Conservation (phyloP, 495 filamentous ascomycete species). For the Astrothelium macrocarpum region DNA sequence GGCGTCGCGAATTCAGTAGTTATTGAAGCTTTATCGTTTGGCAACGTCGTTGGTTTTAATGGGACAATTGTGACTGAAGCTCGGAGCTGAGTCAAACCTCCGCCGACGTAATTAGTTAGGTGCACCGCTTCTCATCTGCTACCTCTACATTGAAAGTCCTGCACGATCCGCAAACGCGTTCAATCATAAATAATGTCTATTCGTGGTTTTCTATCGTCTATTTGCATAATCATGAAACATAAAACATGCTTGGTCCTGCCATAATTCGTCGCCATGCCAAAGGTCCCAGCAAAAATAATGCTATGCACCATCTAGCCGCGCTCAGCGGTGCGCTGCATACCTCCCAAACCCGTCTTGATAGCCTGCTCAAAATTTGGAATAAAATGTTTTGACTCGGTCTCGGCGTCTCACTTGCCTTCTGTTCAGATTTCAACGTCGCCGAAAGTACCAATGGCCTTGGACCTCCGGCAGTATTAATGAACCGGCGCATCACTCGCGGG, state of each 20-base stretch:
- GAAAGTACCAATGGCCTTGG: slow-evolving; percentile 20
- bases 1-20: background rate
- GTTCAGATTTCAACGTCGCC: slow-evolving; percentile 11
- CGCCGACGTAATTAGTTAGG: background rate
- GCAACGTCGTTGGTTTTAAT: background rate
- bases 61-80: background rate
- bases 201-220: background rate
- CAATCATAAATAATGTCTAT: too few relatives aligned
- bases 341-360: background rate
- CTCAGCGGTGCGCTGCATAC: background rate
- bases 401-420: background rate
- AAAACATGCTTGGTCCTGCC: slow-evolving; percentile 4
- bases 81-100: slow-evolving; percentile 2
- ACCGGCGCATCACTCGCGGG: slow-evolving; percentile 19
- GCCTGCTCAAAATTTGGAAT: background rate
- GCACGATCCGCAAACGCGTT: too few relatives aligned
- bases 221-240: background rate
- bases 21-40: background rate
- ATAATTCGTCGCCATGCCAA: slow-evolving; percentile 1
- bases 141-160: too few relatives aligned
- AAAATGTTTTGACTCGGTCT: background rate
- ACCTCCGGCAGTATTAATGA: slow-evolving; percentile 15
- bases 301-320: background rate
- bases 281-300: slow-evolving; percentile 3
- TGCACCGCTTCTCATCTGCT: too few relatives aligned